Evolutionary conservation across 306 rosid species (phyloP), one percentile per base, ranked within the genome.

Genomic region (Rubus parviflorus): DNA sequence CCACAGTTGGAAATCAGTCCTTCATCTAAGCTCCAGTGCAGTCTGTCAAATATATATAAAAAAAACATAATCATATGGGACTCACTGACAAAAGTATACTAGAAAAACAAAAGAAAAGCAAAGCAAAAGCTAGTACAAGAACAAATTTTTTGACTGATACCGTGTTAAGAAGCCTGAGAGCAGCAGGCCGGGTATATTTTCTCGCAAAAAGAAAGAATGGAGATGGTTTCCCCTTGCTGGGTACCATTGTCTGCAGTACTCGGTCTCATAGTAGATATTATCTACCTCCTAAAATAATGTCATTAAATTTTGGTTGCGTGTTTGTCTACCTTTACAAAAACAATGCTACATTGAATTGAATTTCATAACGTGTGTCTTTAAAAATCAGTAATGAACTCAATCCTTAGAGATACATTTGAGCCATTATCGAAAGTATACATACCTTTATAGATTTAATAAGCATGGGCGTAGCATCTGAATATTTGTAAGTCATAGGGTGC

Each of bases 401-500:
- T 30, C 61, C 46, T 49, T 13, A 8, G 16, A 48, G 15, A 40
- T 1, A 70, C 45, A 70, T 13, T 25, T 16, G n/a, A 51, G 54
- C 45, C 74, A 48, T 70, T 47, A 37, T 23, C 41, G 13, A 68
- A 13, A 58, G 13, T 30, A 70, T 5, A 22, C 19, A 51, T 82
- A 89, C 99, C 99, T 92, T 92, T 80, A 95, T 90, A 61, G 82
- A 89, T 83, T 92, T 83, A 48, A 92, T 70, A 76, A 95, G 94
- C 87, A 52, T 83, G 13, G 93, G 94, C 30, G 96, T 95, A 73
- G 97, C 97, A 77, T 95, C 99, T 73, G 98, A 90, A 83, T 49
- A 91, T 80, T 95, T 95, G 91, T 92, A 95, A 56, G 99, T 86
- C 77, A 92, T 83, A 3, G 99, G 99, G 87, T 95, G 99, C 99